A percentile compares a stretch with the other conserved stretches of the same genome.
phyloP scores from a whole-genome alignment of 768 basidiomycete species.

The Galerina sulciceps region DNA sequence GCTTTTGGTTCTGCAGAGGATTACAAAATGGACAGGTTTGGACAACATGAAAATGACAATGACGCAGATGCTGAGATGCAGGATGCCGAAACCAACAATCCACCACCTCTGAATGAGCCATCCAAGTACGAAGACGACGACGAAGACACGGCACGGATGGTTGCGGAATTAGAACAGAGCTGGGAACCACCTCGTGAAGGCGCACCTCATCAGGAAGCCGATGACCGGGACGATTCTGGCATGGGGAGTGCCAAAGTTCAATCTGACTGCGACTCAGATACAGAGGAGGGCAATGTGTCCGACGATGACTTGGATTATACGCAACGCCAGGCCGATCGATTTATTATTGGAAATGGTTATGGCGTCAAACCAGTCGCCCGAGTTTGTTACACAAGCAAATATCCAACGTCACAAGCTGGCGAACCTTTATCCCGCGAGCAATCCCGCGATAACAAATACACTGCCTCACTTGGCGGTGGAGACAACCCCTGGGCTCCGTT shows the following conservation, averaged over 20 bases:
- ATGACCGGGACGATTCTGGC: not conserved
- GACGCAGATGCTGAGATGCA: too few relatives aligned
- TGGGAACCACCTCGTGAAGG: not conserved
- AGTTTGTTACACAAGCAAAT: not conserved
- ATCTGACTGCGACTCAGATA: not conserved
- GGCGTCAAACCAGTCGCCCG: not conserved
- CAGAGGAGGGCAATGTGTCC: not conserved
- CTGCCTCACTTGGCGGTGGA: not conserved
- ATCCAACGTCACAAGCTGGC: slow-evolving; percentile 3
- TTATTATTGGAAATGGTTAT: slow-evolving; percentile 8
- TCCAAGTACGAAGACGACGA: not conserved
- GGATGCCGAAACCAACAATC: too few relatives aligned
- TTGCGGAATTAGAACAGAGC: not conserved
- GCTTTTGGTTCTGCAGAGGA: slow-evolving; percentile 7
- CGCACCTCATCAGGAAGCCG: not conserved
- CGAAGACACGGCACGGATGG: not conserved
- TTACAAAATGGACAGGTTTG: slow-evolving; percentile 3
- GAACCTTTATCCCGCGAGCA: not conserved
- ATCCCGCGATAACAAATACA: not conserved
- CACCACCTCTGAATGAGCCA: too few relatives aligned
- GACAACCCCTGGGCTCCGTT: slow-evolving; percentile 28
- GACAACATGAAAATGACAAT: not conserved
- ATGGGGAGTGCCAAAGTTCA: not conserved
- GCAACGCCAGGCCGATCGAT: not conserved
- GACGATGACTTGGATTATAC: not conserved